These are phyloP conservation scores for Alternaria dauci DNA, from an alignment of 2,329 filamentous ascomycete species.

Conservation along the genomic window DNA sequence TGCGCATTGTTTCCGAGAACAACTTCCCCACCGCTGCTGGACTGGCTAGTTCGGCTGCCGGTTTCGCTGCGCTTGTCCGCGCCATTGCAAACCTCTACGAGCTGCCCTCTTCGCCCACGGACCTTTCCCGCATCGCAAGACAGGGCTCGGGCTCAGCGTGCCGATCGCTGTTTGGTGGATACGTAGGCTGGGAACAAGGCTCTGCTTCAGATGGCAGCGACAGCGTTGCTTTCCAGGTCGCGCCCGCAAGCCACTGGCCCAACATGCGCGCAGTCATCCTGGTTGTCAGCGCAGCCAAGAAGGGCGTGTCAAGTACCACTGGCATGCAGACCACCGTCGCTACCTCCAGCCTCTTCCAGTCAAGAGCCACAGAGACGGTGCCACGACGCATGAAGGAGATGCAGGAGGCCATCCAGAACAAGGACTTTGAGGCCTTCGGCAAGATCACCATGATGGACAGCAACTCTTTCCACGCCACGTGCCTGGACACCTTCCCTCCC, in stretches of 20 bases:
- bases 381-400: conserved; percentile 84
- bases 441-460: conserved; percentile 95
- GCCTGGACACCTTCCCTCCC: conserved; percentile 92
- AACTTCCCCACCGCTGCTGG: conserved; percentile 99
- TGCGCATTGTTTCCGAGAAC: conserved; percentile 93
- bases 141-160: conserved; percentile 96
- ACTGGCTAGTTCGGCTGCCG: conserved; percentile 72
- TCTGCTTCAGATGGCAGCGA: conserved; percentile 79
- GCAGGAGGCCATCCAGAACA: conserved; percentile 78
- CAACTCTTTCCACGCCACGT: conserved; percentile 96
- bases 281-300: conserved; percentile 92
- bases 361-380: conserved; percentile 78
- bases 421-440: conserved; percentile 87
- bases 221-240: conserved; percentile 87
- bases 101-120: conserved; percentile 79
- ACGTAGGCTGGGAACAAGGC: conserved; percentile 93
- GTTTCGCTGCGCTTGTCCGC: conserved; percentile 73
- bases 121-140: conserved; percentile 87
- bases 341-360: conserved; percentile 86
- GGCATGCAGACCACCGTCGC: conserved; percentile 98
- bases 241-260: conserved; percentile 90
- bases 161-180: conserved; percentile 90
- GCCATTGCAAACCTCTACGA: conserved; percentile 93
- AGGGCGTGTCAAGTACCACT: conserved; percentile 88
- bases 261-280: conserved; percentile 92